phyloP scores from a whole-genome alignment of 805 yeast genomes.

The Ogataea dorogensis region DNA sequence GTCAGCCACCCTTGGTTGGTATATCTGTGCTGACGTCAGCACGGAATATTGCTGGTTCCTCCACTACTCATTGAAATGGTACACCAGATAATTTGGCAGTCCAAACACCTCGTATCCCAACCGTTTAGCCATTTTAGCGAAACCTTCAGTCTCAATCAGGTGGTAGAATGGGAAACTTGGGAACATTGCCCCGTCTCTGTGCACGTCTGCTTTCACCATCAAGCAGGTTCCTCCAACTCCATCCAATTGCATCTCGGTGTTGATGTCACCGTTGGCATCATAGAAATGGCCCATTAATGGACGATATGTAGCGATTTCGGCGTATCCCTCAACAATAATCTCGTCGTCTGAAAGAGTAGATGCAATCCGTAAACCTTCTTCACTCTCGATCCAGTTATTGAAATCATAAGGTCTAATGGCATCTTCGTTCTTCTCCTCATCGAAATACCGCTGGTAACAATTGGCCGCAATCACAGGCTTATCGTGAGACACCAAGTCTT shows the following conservation, averaged over 20 bases:
- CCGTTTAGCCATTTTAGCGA: constrained; percentile 96
- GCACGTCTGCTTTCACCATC: constrained; percentile 94
- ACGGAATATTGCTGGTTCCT: too few relatives aligned
- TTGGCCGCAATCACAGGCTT: constrained; percentile 90
- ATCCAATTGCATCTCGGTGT: constrained; percentile 78
- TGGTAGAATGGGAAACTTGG: constrained; percentile 98
- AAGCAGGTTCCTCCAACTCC: constrained; percentile 99
- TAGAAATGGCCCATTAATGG: constrained; percentile 90
- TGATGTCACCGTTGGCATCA: constrained; percentile 58
- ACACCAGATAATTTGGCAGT: constrained; percentile 90
- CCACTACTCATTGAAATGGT: constrained; percentile 74
- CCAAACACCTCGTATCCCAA: constrained; percentile 90
- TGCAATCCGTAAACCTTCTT: constrained; percentile 77
- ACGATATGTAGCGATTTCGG: constrained; percentile 90
- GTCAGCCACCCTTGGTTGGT: neutral
- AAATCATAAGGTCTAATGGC: constrained; percentile 87
- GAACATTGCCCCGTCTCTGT: constrained; percentile 99
- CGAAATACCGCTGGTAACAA: constrained; percentile 80
- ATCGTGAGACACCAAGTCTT: constrained; percentile 82
- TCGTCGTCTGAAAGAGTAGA: constrained; percentile 76
- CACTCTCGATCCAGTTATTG: constrained; percentile 92
- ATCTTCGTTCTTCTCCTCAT: constrained; percentile 51
- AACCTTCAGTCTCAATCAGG: constrained; percentile 96
- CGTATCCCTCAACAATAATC: constrained; percentile 91
- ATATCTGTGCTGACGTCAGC: neutral